Conservation (phyloP, 192 early-diverging fungal species). For the Coemansia sp. region DNA sequence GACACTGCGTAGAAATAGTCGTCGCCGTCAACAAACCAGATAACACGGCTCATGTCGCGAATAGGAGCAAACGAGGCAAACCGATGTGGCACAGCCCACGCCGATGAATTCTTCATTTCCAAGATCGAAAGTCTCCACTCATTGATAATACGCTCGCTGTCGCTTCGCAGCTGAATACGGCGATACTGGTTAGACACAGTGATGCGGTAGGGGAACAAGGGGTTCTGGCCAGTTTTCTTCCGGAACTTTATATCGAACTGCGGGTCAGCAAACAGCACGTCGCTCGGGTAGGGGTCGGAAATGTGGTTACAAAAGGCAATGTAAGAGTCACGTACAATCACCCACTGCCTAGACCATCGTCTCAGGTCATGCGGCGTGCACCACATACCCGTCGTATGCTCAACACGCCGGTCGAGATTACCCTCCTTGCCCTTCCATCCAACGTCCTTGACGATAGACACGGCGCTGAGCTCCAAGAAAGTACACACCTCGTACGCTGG, state of each 20-base stretch:
- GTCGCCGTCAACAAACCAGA: constrained; percentile 74
- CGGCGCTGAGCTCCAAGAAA: constrained; percentile 72
- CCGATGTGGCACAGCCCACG: constrained; percentile 66
- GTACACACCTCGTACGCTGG: constrained; percentile 72
- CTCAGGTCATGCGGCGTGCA: constrained; percentile 49
- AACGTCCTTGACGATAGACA: constrained; percentile 73
- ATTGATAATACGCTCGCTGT: constrained; percentile 62
- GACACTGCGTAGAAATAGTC: constrained; percentile 75
- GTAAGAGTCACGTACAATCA: constrained; percentile 72
- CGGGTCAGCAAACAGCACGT: constrained; percentile 54
- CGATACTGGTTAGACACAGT: constrained; percentile 60
- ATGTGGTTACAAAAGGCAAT: constrained; percentile 55
- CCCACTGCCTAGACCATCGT: constrained; percentile 68
- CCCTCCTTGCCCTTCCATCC: constrained; percentile 87
- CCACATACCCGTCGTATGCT: constrained; percentile 54
- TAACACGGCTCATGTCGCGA: constrained; percentile 60
- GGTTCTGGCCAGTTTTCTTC: constrained; percentile 54
- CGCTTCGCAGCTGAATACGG: constrained; percentile 68
- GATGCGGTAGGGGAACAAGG: constrained; percentile 62
- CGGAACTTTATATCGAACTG: constrained; percentile 52
- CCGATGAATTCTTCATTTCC: constrained; percentile 59
- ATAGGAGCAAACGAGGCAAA: constrained; percentile 76
- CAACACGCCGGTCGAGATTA: constrained; percentile 64
- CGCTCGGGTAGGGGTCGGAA: constrained; percentile 51
- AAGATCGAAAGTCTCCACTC: constrained; percentile 67